These are phyloP conservation scores for Schizophyllum commune DNA, from an alignment of 1,284 basidiomycete genomes.

Conservation along the genomic window DNA sequence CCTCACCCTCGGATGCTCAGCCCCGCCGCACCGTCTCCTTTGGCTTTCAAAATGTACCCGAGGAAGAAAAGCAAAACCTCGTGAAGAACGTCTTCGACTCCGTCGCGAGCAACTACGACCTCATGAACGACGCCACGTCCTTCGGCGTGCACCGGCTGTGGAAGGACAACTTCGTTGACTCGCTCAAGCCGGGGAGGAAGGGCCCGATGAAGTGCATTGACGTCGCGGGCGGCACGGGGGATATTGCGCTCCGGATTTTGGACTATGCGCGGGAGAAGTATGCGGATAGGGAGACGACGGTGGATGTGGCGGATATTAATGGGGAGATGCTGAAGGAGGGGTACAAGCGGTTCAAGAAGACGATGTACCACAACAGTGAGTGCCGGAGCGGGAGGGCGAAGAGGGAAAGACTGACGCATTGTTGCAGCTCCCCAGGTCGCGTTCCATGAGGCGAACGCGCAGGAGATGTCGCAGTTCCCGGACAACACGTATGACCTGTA, in stretches of 20 bases:
- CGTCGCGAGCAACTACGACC: slow-evolving; percentile 92
- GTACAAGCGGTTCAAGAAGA: slow-evolving; percentile 84
- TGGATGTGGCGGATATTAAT: slow-evolving; percentile 95
- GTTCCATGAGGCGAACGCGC: slow-evolving; percentile 93
- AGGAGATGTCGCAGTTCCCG: slow-evolving; percentile 67
- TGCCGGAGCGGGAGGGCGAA: slow-evolving; percentile 8
- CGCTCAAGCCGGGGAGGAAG: slow-evolving; percentile 71
- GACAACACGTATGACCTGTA: slow-evolving; percentile 90
- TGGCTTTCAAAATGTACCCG: slow-evolving; percentile 83
- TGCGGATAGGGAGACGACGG: slow-evolving; percentile 81
- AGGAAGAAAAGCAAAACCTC: slow-evolving; percentile 67
- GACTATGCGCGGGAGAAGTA: slow-evolving; percentile 89
- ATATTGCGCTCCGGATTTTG: slow-evolving; percentile 92
- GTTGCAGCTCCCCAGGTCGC: slow-evolving; percentile 82
- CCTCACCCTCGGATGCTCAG: background rate
- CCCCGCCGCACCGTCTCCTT: slow-evolving; percentile 67
- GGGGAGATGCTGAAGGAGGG: slow-evolving; percentile 94
- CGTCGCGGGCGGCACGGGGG: slow-evolving; percentile 96
- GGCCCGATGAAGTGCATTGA: slow-evolving; percentile 82
- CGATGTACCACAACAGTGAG: slow-evolving; percentile 95
- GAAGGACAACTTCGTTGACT: slow-evolving; percentile 90
- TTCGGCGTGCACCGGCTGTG: slow-evolving; percentile 94
- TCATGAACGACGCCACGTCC: slow-evolving; percentile 99
- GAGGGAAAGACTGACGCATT: slow-evolving; percentile 10
- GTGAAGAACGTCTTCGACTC: slow-evolving; percentile 94